Evolutionary conservation across 1,139 yeast genomes (phyloP), one percentile per base, ranked within the genome.

Genomic region (Hyphopichia burtonii): DNA sequence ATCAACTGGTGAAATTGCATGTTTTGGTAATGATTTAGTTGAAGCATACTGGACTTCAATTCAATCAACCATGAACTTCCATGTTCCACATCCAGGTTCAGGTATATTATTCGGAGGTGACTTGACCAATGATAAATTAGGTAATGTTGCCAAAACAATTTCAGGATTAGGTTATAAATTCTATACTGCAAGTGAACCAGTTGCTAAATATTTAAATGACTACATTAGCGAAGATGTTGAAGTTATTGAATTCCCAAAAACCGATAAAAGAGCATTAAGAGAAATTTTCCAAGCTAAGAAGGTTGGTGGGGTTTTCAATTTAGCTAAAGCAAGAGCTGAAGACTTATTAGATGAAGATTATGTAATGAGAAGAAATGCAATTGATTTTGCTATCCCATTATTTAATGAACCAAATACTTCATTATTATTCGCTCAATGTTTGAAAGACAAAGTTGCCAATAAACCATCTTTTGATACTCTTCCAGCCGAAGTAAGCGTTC

Each of bases 11-110:
- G 99, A 93, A 72, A 86, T 93, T 60, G 99, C 99, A 22, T 87
- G 96, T 64, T 93, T 93, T 62, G 99, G 99, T 57, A 75, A 74
- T 51, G 85, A 89, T 65, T 68, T 85, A 50, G 61, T 79, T 48
- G 99, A 93, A 67, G 96, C 98, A 32, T 93, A 93, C 76, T 93
- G 98, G 98, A 86, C 97, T 31, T 86, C 98, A 12, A 82, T 93
- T 55, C 98, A 93, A 74, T 82, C 96, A 39, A 90, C 96, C 39
- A 91, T 91, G 97, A 91, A 91, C 76, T 93, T 93, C 81, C 76
- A 86, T 61, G 80, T 93, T 43, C 99, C 99, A 49, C 74, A 78
- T 60, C 96, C 98, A 38, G 96, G 96, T 36, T 71, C 81, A 51
- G 96, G 98, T 54, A 71, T 94, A 39, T 74, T 93, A 56, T 86